Percentiles rank a stretch among this genome's conserved stretches.
Conservation (phyloP, 371 early-diverging fungal species). For the Saksenaea oblongispora region DNA sequence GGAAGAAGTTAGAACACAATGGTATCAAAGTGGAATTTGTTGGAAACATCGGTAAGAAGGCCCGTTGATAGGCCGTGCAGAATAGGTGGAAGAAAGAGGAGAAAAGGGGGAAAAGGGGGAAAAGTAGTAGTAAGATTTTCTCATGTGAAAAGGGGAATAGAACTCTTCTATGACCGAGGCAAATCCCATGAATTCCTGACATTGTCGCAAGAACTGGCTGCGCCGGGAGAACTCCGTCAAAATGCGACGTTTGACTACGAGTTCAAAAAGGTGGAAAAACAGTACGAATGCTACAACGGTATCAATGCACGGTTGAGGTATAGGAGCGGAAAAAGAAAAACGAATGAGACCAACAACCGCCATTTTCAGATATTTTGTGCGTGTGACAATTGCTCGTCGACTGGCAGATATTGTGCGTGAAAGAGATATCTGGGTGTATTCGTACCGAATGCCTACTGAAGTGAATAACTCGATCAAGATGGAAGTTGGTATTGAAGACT, state of each 20-base stretch:
- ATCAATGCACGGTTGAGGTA: slow-evolving; percentile 89
- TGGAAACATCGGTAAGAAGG: slow-evolving; percentile 83
- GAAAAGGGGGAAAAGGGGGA: not conserved
- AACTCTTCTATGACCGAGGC: slow-evolving; percentile 93
- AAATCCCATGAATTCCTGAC: slow-evolving; percentile 94
- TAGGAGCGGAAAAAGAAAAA: not conserved
- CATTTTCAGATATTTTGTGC: slow-evolving; percentile 75
- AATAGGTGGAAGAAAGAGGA: not conserved
- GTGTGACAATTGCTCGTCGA: slow-evolving; percentile 81
- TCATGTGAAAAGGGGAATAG: slow-evolving; percentile 35
- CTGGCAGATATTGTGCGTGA: slow-evolving; percentile 74
- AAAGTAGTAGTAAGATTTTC: not conserved
- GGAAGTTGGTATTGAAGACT: slow-evolving; percentile 97
- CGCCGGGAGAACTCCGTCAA: slow-evolving; percentile 82
- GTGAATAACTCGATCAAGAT: slow-evolving; percentile 90
- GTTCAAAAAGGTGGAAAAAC: slow-evolving; percentile 92
- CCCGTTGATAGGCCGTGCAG: too few relatives aligned
- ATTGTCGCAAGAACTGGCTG: slow-evolving; percentile 83
- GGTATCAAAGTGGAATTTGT: slow-evolving; percentile 97
- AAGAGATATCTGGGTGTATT: slow-evolving; percentile 89
- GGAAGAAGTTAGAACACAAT: slow-evolving; percentile 92
- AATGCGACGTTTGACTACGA: slow-evolving; percentile 82
- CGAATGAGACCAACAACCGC: not conserved
- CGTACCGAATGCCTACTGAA: slow-evolving; percentile 85
- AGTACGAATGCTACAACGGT: slow-evolving; percentile 89